Evolutionary conservation across 2,329 filamentous ascomycete genomes (phyloP), one percentile per base, ranked within the genome.

Genomic region (Penicillium hesseltinei): DNA sequence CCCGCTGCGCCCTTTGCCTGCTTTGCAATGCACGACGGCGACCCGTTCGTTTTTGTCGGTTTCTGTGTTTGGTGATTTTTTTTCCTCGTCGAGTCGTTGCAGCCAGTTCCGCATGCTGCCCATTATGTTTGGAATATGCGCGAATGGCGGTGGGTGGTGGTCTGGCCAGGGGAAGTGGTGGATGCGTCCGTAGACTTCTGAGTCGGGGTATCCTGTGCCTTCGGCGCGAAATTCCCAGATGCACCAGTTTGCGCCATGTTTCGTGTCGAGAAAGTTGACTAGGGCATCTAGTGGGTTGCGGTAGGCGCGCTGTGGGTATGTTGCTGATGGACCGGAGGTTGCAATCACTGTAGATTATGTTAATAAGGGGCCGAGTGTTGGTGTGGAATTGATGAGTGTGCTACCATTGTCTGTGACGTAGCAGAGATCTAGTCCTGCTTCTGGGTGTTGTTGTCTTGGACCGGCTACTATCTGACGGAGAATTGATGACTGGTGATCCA

Each of bases 221-320:
- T 99, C 94, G 36, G 92, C 94, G 45, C 94, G 88, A 68, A 99
- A 99, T 77, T 99, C 94, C 91, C 93, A 99, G 68, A 99, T 96
- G 3, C 89, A 87, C 94, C 94, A 99, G 62, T 94, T 80, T 27
- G 86, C 78, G 29, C 84, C 88, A 75, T 99, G 94, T 69, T 92
- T 91, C 44, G 82, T 79, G 75, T 97, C 91, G 61, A 99, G 87
- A 73, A 93, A 99, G 62, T 85, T 84, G 58, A 97, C 91, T 23
- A 99, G 85, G 39, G 88, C 84, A 70, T 95, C 88, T 49, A 96
- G 87, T 0, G 93, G 93, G 71, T 96, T 99, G 70, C 94, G 90
- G 77, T 97, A 99, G 59, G 91, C 92, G 62, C 89, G 87, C 72
- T 96, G 88, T 0, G 94, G 93, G 71, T 95, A 97, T 19, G 90